phyloP scores from a whole-genome alignment of 1,139 yeast species.

The Sugiyamaella castrensis region DNA sequence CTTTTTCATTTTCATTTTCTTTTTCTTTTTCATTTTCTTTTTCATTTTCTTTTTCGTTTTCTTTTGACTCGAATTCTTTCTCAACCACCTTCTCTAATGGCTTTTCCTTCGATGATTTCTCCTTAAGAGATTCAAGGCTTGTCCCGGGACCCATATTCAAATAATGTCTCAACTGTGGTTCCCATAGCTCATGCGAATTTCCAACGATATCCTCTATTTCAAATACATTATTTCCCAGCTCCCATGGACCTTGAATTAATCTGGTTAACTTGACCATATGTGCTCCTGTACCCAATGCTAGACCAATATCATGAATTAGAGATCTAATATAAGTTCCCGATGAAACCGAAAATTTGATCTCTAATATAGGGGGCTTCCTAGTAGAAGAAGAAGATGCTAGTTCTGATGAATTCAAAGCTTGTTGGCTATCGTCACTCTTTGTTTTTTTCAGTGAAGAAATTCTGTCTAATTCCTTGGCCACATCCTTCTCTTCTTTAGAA shows the following conservation, averaged over 20 bases:
- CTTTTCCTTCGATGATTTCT: not conserved
- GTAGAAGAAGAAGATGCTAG: conserved; percentile 1
- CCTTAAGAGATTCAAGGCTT: conserved; percentile 8
- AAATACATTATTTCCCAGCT: conserved; percentile 66
- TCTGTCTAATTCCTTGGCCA: conserved; percentile 39
- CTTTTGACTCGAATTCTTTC: not conserved
- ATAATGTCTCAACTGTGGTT: conserved; percentile 20
- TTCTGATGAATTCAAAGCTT: conserved; percentile 13
- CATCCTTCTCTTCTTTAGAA: conserved; percentile 32
- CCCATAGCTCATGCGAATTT: conserved; percentile 64
- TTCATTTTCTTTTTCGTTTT: not conserved
- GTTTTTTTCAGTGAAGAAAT: not conserved
- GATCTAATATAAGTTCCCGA: conserved; percentile 96
- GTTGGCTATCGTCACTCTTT: not conserved
- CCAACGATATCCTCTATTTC: conserved; percentile 60
- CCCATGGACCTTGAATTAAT: conserved; percentile 79
- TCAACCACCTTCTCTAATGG: not conserved
- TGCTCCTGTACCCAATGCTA: conserved; percentile 74
- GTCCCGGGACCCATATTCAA: conserved; percentile 29
- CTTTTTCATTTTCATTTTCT: not conserved
- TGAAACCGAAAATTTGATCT: conserved; percentile 74
- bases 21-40: not conserved
- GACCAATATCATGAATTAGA: conserved; percentile 82
- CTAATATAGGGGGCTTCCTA: conserved; percentile 53
- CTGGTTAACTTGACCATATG: conserved; percentile 87